Evolutionary conservation across 2,329 filamentous ascomycete species (phyloP).

Genomic region (Rhynchosporium agropyri): DNA sequence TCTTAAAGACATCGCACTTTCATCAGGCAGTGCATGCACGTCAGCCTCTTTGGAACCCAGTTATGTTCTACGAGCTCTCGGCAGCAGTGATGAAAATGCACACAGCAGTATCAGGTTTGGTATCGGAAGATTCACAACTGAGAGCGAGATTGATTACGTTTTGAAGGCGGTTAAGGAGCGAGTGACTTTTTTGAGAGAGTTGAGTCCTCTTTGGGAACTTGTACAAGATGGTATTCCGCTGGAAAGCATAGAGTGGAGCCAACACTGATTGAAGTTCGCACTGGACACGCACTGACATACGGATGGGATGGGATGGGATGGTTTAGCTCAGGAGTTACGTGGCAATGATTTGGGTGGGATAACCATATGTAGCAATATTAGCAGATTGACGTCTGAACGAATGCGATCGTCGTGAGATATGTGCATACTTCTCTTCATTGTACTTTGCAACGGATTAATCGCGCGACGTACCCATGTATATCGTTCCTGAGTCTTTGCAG

Average conservation of each 20-base stretch:
- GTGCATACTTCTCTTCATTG: constrained; percentile 16
- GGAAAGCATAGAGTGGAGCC: constrained; percentile 97
- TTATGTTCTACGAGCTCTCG: constrained; percentile 91
- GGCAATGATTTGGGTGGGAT: constrained; percentile 13
- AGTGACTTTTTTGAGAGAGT: constrained; percentile 88
- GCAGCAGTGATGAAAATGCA: constrained; percentile 95
- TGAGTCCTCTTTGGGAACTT: constrained; percentile 95
- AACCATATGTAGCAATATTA: constrained; percentile 25
- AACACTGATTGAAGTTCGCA: constrained; percentile 63
- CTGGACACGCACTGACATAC: neutral
- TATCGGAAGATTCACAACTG: constrained; percentile 95
- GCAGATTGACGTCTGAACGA: constrained; percentile 23
- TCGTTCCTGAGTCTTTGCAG: neutral
- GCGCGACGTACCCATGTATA: neutral
- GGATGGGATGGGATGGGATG: neutral
- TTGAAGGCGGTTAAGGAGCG: constrained; percentile 89
- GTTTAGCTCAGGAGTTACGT: constrained; percentile 20
- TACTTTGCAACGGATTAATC: neutral
- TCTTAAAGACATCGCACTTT: constrained; percentile 94
- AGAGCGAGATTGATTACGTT: constrained; percentile 95
- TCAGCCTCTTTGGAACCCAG: constrained; percentile 95
- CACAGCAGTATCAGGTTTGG: constrained; percentile 98
- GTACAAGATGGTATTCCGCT: constrained; percentile 96
- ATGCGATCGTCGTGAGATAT: constrained; percentile 22
- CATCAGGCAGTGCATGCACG: constrained; percentile 94